phyloP scores from a whole-genome alignment of 2,329 filamentous ascomycete species.

The Fusarium nisikadoi region DNA sequence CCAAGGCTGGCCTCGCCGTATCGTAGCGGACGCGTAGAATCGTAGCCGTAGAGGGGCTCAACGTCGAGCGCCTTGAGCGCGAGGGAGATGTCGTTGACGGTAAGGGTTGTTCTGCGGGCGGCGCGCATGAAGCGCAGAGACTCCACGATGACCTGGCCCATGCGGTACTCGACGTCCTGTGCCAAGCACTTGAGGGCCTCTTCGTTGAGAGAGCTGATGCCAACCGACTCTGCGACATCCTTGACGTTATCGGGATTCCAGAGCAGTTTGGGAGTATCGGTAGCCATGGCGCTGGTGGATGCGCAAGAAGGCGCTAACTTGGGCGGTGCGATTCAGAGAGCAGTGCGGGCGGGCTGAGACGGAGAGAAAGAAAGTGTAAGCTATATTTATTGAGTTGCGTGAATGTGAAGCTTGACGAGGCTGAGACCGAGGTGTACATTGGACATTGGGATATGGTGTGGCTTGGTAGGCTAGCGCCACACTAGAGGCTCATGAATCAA shows the following conservation, averaged over 20 bases:
- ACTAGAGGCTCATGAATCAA: too few species aligned
- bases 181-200: slow-evolving; percentile 89
- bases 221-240: slow-evolving; percentile 96
- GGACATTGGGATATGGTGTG: slow-evolving; percentile 3
- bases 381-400: not conserved
- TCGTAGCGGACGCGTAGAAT: slow-evolving; percentile 85
- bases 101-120: slow-evolving; percentile 84
- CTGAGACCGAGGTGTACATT: slow-evolving; percentile 5
- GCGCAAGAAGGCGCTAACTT: not conserved
- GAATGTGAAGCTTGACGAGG: slow-evolving; percentile 26
- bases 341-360: not conserved
- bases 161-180: slow-evolving; percentile 94
- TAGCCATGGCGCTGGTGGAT: slow-evolving; percentile 47
- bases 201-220: slow-evolving; percentile 82
- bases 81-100: slow-evolving; percentile 88
- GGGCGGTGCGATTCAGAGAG: not conserved
- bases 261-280: slow-evolving; percentile 66
- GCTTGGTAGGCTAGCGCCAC: slow-evolving; percentile 18
- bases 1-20: slow-evolving; percentile 96
- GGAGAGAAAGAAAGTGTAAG: not conserved
- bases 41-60: slow-evolving; percentile 96
- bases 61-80: slow-evolving; percentile 89
- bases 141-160: slow-evolving; percentile 93
- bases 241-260: slow-evolving; percentile 98
- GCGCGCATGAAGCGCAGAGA: slow-evolving; percentile 97